Base-by-base conservation (phyloP, 345 rosid genomes). In the Salix udensis region DNA sequence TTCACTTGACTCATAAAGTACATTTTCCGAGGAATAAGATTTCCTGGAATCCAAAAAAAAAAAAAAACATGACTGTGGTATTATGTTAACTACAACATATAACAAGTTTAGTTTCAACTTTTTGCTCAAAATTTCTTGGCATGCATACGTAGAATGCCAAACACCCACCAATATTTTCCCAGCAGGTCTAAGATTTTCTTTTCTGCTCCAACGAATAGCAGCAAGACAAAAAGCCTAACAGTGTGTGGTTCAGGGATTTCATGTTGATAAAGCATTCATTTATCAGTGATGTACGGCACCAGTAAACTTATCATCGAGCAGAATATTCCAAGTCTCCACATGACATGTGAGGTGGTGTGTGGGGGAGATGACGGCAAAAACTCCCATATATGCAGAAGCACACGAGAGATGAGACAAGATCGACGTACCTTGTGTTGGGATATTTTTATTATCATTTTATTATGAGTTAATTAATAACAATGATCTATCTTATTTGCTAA, bases 321-420 rank as follows among this genome's bases (percentile, higher is more conserved):
- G 80, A 78, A 76, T 73, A 77, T 82, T 76, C 81, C 77, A 36
- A 53, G 66, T 70, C 53, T 81, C 50, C 26, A 0, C 48, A 28
- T 67, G 65, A 28, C 67, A 70, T 77, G 74, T 13, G 31, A 65
- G 37, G 8, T 26, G 23, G 26, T n/a, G 48, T 8, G 6, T 14
- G 65, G 37, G 58, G 13, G 50, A 30, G 46, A 28, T 28, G 65
- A 31, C 30, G 30, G 2, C 30, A 28, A 28, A 28, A 28, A 28
- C 30, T 28, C 30, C 30, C 30, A 28, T 28, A 28, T 28, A 28
- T 28, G 30, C 30, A 28, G 1, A 28, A 26, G 28, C 28, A 26
- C 28, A 26, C 28, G 28, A 26, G 28, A 26, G 28, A 26, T 26
- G 28, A 26, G 3, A 31, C 34, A 31, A 4, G 34, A 31, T 31